Base-by-base conservation (phyloP, 1,284 basidiomycete species). In the Pseudozyma sp. region DNA sequence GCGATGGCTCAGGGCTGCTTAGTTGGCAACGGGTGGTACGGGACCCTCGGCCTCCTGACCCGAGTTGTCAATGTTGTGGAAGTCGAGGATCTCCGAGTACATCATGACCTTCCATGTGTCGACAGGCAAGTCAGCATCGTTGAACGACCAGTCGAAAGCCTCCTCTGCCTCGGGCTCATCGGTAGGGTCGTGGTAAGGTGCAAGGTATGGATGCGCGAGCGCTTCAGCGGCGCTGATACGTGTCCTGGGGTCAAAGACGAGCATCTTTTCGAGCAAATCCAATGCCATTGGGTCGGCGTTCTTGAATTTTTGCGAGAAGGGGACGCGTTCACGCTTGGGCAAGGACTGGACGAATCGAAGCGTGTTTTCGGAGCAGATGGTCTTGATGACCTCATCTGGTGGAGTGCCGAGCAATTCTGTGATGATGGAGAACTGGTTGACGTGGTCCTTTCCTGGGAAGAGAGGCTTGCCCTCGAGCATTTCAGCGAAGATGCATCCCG, bases 381-480 rank as follows among this genome's bases (percentile, higher is more conserved):
- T 99, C 87, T 97, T 92, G 82, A 99, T 99, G 86, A 99, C 97
- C 88, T 99, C 96, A 89, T 98, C 95, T 16, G 96, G 94, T 50
- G 96, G 96, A 19, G 97, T 99, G 64, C 96, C 97, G 58, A 99
- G 89, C 18, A 99, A 88, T 86, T 99, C 97, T 53, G 96, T 99
- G 88, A 99, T 99, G 87, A 99, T 99, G 42, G 95, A 97, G 87
- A 99, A 99, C 86, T 99, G 96, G 88, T 99, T 97, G 80, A 99
- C 97, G 86, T 99, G 89, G 85, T 99, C 97, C 88, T 99, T 99
- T 66, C 96, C 96, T 38, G 97, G 97, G 90, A 99, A 99, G 73
- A 99, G 88, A 0, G 97, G 96, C 86, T 98, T 97, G 52, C 96
- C 97, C 86, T 98, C 95, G 63, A 99, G 88, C 97, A 99, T 99